Evolutionary conservation across 1,284 basidiomycete genomes (phyloP).

Genomic region (Cryptococcus sp.): DNA sequence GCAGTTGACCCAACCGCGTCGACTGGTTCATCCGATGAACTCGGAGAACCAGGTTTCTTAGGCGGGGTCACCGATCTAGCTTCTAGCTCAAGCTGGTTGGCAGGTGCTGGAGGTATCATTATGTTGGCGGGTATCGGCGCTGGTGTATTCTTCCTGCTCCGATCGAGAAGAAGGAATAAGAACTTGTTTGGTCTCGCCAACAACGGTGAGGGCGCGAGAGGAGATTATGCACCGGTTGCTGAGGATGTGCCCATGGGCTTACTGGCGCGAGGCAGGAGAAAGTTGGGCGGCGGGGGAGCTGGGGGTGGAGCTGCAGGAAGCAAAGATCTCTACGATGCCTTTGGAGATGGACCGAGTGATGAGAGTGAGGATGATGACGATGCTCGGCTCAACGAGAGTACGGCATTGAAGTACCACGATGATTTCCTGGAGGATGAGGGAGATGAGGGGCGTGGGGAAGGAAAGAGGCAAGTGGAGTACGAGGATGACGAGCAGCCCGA

Average conservation of each 20-base stretch:
- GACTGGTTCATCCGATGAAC: constrained; percentile 7
- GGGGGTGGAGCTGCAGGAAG: constrained; percentile 43
- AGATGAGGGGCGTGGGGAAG: constrained; percentile 20
- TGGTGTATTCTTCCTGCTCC: constrained; percentile 54
- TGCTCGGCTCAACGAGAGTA: constrained; percentile 17
- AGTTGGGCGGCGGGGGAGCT: constrained; percentile 28
- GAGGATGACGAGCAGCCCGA: constrained; percentile 1
- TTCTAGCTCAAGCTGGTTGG: constrained; percentile 76
- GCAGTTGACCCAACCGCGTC: background rate
- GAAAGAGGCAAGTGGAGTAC: constrained; percentile 4
- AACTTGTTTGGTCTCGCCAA: constrained; percentile 39
- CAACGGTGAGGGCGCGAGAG: constrained; percentile 45
- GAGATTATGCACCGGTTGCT: constrained; percentile 65
- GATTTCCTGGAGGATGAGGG: constrained; percentile 45
- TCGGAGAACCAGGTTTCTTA: constrained; percentile 77
- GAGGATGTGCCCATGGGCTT: constrained; percentile 72
- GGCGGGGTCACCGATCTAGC: constrained; percentile 71
- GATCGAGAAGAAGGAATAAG: constrained; percentile 58
- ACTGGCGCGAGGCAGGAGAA: constrained; percentile 48
- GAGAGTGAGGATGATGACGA: constrained; percentile 33
- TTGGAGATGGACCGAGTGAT: constrained; percentile 60
- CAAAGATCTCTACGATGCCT: constrained; percentile 86
- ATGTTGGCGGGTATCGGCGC: constrained; percentile 58
- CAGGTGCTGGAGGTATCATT: constrained; percentile 70
- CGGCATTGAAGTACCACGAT: constrained; percentile 45